Conservation (phyloP, 371 early-diverging fungal species). For the Mucor irregularis region DNA sequence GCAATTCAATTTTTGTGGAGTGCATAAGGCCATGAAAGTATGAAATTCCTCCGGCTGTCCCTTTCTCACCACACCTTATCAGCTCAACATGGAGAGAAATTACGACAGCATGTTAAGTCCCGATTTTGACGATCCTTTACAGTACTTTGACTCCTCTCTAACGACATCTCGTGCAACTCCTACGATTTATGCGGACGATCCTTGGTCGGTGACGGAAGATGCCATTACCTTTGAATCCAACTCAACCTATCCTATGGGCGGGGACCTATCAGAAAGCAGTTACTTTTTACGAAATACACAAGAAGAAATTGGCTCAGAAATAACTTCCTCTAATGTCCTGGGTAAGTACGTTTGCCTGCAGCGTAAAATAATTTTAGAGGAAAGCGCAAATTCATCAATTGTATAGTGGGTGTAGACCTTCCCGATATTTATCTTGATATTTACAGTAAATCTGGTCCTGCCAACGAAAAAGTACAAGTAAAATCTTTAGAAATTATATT, state of each 20-base stretch:
- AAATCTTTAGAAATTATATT: slow-evolving; percentile 2
- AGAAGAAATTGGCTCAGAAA: too few species aligned
- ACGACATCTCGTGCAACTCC: slow-evolving; percentile 5
- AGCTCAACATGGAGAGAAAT: not conserved
- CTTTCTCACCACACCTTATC: not conserved
- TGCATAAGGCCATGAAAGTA: too few species aligned
- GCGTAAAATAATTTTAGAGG: not conserved
- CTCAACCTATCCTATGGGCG: too few species aligned
- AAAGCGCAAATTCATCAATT: not conserved
- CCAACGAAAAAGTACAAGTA: slow-evolving; percentile 1
- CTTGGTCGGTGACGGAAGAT: slow-evolving; percentile 4
- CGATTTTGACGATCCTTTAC: slow-evolving; percentile 8
- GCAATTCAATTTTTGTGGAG: too few species aligned
- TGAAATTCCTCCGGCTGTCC: too few species aligned
- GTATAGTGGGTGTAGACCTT: slow-evolving; percentile 15
- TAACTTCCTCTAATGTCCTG: slow-evolving; percentile 11
- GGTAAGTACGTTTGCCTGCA: not conserved
- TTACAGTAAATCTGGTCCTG: slow-evolving; percentile 7
- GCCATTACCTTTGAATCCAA: not conserved
- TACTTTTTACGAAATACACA: too few species aligned
- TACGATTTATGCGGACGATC: slow-evolving; percentile 19
- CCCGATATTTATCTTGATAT: slow-evolving; percentile 17
- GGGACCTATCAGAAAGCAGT: too few species aligned
- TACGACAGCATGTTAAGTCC: slow-evolving; percentile 15
- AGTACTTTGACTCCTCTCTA: slow-evolving; percentile 1